A percentile compares a stretch with the other conserved stretches of the same genome.
These are phyloP conservation scores for Hypoxylon lenormandii DNA, from an alignment of 495 filamentous ascomycete species.

Conservation along the genomic window DNA sequence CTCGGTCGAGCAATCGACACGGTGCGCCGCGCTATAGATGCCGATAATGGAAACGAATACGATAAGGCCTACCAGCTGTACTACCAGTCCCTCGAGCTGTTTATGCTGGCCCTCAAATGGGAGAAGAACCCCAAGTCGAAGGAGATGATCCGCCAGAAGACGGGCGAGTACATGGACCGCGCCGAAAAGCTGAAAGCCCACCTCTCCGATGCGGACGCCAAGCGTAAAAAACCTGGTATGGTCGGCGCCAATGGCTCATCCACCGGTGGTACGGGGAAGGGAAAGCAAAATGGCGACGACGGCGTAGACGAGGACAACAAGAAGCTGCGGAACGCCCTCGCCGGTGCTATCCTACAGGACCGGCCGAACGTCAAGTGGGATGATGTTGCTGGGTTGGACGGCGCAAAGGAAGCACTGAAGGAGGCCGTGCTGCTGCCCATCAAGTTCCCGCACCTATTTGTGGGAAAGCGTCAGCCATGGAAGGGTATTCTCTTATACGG, in stretches of 20 bases:
- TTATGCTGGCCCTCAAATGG: slow-evolving; percentile 97
- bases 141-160: slow-evolving; percentile 94
- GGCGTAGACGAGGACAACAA: slow-evolving; percentile 88
- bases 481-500: slow-evolving; percentile 97
- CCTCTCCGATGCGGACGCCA: slow-evolving; percentile 78
- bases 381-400: slow-evolving; percentile 95
- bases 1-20: slow-evolving; percentile 92
- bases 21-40: slow-evolving; percentile 96
- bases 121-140: slow-evolving; percentile 97
- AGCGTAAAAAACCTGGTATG: slow-evolving; percentile 77
- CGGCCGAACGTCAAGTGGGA: slow-evolving; percentile 97
- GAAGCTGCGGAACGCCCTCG: slow-evolving; percentile 89
- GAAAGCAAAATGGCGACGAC: slow-evolving; percentile 61
- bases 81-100: slow-evolving; percentile 91
- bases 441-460: slow-evolving; percentile 96
- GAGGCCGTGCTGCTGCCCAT: slow-evolving; percentile 97
- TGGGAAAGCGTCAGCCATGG: slow-evolving; percentile 97
- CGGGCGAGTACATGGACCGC: slow-evolving; percentile 95
- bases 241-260: slow-evolving; percentile 88
- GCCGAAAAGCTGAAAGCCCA: slow-evolving; percentile 97
- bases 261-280: slow-evolving; percentile 71
- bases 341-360: slow-evolving; percentile 91
- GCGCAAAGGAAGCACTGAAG: slow-evolving; percentile 95
- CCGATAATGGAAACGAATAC: slow-evolving; percentile 94
- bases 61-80: slow-evolving; percentile 95